Evolutionary conservation across 2,329 filamentous ascomycete genomes (phyloP), one percentile per base, ranked within the genome.

Genomic region (Trichoderma arundinaceum): DNA sequence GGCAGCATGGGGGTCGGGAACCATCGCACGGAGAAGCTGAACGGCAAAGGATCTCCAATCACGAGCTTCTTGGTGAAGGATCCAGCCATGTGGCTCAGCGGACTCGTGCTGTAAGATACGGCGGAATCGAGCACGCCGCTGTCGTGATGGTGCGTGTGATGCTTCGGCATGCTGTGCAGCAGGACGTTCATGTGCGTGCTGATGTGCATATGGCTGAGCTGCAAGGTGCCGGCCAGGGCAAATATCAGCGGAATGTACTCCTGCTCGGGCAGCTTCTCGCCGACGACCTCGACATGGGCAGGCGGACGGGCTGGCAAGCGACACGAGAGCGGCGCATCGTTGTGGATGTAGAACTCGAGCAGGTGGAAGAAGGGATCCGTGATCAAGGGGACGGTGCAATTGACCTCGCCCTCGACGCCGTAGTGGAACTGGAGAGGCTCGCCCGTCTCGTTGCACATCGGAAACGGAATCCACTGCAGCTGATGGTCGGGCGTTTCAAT

Each of bases 281-380:
- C 85, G 7, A 87, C 76, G 39, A 83, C 78, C 73, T 86, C 82
- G 69, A 86, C 77, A 69, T 86, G 82, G 7, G 81, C 78, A 12
- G 84, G 75, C 0, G 94, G 94, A 7, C 90, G 88, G 0, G 92
- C 87, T 33, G 94, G 92, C 13, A 98, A 87, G 60, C 95, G 94
- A 79, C 95, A 99, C 63, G 92, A 89, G 57, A 98, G 84, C 9
- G 95, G 95, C 17, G 93, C 94, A 79, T 99, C 95, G 81, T 91
- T 93, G 84, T 98, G 95, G 77, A 98, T 90, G 84, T 98, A 98
- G 84, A 97, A 98, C 81, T 98, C 92, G 81, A 94, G 89, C 59
- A 94, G 86, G 79, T 95, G 92, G 83, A 92, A 95, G 83, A 94
- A 90, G 46, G 90, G 86, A 76, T 94, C 92, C 72, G 86, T 84